phyloP scores from a whole-genome alignment of 352 stramenopile genomes.

The Phytophthora sansomeana region DNA sequence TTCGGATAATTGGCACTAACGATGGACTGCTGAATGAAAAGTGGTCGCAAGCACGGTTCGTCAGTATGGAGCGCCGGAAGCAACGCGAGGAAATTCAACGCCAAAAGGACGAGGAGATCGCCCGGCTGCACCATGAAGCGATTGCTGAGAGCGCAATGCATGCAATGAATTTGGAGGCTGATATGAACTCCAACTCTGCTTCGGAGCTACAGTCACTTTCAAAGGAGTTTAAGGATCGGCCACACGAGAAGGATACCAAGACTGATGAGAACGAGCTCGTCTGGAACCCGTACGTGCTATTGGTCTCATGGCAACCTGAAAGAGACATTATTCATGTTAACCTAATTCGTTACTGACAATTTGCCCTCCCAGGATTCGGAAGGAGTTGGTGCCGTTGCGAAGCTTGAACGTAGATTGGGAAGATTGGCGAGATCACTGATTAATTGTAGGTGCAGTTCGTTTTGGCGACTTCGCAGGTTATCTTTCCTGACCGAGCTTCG shows the following conservation, averaged over 20 bases:
- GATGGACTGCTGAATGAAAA: conserved; percentile 23
- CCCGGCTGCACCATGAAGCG: conserved; percentile 70
- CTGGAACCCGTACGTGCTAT: conserved; percentile 79
- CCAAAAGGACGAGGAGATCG: conserved; percentile 72
- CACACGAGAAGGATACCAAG: conserved; percentile 67
- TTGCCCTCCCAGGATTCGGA: conserved; percentile 54
- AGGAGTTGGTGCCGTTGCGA: conserved; percentile 79
- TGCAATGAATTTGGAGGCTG: conserved; percentile 75
- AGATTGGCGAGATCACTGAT: conserved; percentile 82
- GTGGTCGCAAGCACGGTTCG: conserved; percentile 68
- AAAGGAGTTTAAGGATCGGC: conserved; percentile 62
- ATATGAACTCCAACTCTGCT: conserved; percentile 55
- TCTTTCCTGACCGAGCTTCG: too few relatives aligned
- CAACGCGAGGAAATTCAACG: conserved; percentile 73
- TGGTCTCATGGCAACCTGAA: conserved; percentile 1
- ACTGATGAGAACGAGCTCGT: conserved; percentile 76
- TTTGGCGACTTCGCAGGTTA: not conserved
- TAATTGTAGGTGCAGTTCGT: conserved; percentile 2
- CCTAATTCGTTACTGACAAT: not conserved
- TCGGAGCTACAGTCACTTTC: conserved; percentile 69
- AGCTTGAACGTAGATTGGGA: conserved; percentile 86
- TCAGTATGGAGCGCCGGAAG: conserved; percentile 59
- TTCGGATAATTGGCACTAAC: not conserved
- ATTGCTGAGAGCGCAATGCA: conserved; percentile 78
- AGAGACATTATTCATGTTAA: not conserved